phyloP scores from a whole-genome alignment of 495 filamentous ascomycete species.

The Trichoderma parareesei region DNA sequence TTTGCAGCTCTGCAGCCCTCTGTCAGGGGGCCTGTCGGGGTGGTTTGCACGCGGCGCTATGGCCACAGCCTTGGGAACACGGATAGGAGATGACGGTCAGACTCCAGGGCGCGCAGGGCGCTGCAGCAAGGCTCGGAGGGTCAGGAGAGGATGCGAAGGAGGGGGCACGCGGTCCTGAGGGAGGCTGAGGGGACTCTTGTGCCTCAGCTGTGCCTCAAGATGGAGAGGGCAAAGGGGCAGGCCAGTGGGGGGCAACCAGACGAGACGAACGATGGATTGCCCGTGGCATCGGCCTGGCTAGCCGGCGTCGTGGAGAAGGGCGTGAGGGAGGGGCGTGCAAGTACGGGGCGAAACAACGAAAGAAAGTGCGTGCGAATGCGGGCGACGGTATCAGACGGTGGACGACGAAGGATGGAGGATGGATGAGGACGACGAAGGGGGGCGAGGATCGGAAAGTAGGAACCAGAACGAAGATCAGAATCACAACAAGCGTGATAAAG shows the following conservation, averaged over 20 bases:
- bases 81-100: conserved; percentile 6
- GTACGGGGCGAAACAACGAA: not conserved
- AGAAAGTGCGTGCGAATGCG: not conserved
- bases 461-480: too few species aligned
- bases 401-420: too few species aligned
- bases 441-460: too few species aligned
- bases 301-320: conserved; percentile 9
- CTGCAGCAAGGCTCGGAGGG: not conserved
- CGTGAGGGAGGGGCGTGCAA: not conserved
- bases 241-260: not conserved
- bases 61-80: not conserved
- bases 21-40: not conserved
- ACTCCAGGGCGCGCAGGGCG: not conserved
- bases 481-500: too few species aligned
- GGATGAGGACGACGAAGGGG: too few species aligned
- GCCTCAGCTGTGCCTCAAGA: conserved; percentile 3
- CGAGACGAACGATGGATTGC: conserved; percentile 8
- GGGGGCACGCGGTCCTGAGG: not conserved
- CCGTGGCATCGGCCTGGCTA: conserved; percentile 2
- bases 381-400: not conserved
- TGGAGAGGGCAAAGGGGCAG: conserved; percentile 9
- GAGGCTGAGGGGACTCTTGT: not conserved
- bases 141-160: not conserved
- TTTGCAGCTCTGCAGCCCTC: not conserved
- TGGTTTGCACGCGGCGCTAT: not conserved